Evolutionary conservation across 371 early-diverging fungal species (phyloP).

Genomic region (Spraguea lophii): DNA sequence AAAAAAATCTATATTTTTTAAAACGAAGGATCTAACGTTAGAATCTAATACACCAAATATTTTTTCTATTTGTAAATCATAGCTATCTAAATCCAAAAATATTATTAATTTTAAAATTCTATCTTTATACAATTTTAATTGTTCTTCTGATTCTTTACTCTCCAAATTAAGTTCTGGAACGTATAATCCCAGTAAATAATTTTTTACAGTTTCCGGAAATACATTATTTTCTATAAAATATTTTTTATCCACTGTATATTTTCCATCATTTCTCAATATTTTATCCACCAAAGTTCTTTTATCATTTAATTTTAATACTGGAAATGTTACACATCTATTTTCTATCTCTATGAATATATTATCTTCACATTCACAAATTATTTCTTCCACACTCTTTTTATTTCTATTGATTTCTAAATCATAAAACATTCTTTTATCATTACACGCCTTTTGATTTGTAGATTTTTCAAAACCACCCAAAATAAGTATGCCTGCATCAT

Average conservation of each 20-base stretch:
- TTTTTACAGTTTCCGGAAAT: conserved; percentile 8
- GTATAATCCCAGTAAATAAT: too few relatives aligned
- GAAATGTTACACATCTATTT: conserved; percentile 7
- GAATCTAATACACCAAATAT: conserved; percentile 27
- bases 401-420: background rate
- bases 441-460: background rate
- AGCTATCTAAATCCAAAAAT: conserved; percentile 9
- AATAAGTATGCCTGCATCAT: conserved; percentile 19
- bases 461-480: conserved; percentile 33
- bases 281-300: too few relatives aligned
- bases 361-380: background rate
- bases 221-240: conserved; percentile 7
- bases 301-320: conserved; percentile 1
- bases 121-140: conserved; percentile 12
- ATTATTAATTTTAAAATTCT: conserved; percentile 15
- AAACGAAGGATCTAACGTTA: conserved; percentile 21
- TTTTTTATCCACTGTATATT: too few relatives aligned
- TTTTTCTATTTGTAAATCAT: conserved; percentile 2
- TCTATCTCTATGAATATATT: conserved; percentile 8
- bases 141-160: background rate
- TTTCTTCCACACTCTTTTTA: background rate
- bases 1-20: conserved; percentile 12
- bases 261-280: too few relatives aligned
- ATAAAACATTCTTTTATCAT: background rate
- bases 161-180: conserved; percentile 8